A percentile compares a stretch with the other conserved stretches of the same genome.
Conservation (phyloP, 1,284 basidiomycete species). For the Trichosporon sp. region DNA sequence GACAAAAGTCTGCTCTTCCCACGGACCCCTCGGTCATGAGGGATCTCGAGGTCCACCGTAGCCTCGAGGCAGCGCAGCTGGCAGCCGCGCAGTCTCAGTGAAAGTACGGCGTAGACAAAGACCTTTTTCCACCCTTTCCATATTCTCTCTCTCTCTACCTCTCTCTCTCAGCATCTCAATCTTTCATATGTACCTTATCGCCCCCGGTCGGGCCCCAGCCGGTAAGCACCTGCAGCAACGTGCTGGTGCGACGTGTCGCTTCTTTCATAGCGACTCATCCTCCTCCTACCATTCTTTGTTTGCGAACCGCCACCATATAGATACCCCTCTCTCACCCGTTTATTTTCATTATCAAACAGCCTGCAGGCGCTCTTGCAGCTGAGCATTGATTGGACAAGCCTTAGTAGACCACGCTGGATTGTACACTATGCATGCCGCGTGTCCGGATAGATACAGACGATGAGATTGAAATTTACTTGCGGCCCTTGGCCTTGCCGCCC, state of each 20-base stretch:
- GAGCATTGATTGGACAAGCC: conserved; percentile 3
- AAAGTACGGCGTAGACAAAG: not conserved
- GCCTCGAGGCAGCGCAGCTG: conserved; percentile 18
- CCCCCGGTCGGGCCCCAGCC: not conserved
- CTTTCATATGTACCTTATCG: conserved; percentile 4
- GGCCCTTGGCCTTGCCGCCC: not conserved
- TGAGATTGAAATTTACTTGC: not conserved
- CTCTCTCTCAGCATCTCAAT: not conserved
- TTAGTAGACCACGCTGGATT: conserved; percentile 13
- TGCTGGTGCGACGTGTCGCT: not conserved
- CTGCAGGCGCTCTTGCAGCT: not conserved
- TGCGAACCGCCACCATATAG: not conserved
- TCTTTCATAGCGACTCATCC: conserved; percentile 2
- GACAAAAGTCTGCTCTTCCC: conserved; percentile 46
- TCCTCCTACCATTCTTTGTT: not conserved
- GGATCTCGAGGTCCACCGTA: conserved; percentile 61
- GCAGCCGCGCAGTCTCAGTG: not conserved
- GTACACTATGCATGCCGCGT: conserved; percentile 24
- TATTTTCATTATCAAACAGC: not conserved
- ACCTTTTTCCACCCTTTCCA: not conserved
- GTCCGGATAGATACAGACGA: too few species aligned
- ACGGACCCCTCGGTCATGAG: conserved; percentile 82
- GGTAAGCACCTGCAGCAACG: not conserved
- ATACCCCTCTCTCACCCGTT: not conserved
- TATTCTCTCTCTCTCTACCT: not conserved